phyloP scores from a whole-genome alignment of 2,329 filamentous ascomycete species.

The Arthrobotrys musiformis region DNA sequence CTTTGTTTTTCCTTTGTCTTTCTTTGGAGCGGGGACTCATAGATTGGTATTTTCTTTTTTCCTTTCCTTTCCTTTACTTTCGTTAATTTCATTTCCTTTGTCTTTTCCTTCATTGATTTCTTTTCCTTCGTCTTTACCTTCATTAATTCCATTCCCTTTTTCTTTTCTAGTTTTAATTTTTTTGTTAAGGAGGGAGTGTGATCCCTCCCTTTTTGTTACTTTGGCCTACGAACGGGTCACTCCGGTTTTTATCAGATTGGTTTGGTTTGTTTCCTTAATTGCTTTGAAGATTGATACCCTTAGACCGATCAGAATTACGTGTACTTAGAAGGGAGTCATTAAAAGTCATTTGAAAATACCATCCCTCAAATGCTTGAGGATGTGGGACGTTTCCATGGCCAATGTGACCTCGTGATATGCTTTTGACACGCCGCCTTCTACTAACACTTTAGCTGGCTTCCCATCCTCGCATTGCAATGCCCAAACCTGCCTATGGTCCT shows the following conservation, averaged over 20 bases:
- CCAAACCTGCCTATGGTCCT: too few species aligned
- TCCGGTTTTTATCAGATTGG: background rate
- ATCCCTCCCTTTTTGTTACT: background rate
- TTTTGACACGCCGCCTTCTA: background rate
- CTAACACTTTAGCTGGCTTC: background rate
- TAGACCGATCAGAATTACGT: background rate
- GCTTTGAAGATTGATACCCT: slow-evolving; percentile 7
- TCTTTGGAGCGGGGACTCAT: background rate
- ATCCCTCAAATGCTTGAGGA: background rate
- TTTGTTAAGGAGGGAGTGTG: background rate
- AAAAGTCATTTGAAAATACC: slow-evolving; percentile 14
- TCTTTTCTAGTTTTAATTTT: too few species aligned
- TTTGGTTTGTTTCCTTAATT: background rate
- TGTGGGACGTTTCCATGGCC: background rate
- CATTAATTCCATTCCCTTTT: background rate
- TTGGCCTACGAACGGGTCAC: too few species aligned
- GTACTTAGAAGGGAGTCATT: background rate
- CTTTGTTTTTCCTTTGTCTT: slow-evolving; percentile 27
- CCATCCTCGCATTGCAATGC: too few species aligned
- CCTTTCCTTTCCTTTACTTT: background rate
- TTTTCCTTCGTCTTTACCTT: background rate
- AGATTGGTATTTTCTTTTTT: background rate
- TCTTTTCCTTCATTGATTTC: slow-evolving; percentile 1
- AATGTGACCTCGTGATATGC: background rate
- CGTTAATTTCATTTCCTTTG: background rate